These are phyloP conservation scores for Thraustochytrium sp. DNA, from an alignment of 352 stramenopile species.

Conservation along the genomic window DNA sequence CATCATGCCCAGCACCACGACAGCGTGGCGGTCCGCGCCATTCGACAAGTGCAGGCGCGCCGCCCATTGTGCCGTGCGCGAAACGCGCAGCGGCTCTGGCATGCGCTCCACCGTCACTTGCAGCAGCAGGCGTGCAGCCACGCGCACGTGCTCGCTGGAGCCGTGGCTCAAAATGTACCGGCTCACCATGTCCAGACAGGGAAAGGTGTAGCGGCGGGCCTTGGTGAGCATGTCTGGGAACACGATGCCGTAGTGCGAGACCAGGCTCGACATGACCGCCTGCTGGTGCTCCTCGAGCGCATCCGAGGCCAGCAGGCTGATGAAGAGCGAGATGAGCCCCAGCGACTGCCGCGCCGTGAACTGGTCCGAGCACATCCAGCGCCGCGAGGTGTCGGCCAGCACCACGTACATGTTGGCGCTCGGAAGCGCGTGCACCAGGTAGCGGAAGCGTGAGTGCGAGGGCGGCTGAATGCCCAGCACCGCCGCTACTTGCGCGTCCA, in stretches of 20 bases:
- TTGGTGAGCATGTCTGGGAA: slow-evolving; percentile 15
- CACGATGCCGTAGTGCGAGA: slow-evolving; percentile 37
- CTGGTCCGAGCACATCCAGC: not conserved
- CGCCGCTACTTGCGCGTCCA: not conserved
- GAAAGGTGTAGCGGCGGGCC: not conserved
- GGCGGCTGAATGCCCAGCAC: not conserved
- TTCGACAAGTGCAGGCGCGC: slow-evolving; percentile 20
- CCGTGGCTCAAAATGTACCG: not conserved
- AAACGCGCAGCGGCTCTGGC: not conserved
- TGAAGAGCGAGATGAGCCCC: slow-evolving; percentile 34
- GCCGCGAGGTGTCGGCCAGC: not conserved
- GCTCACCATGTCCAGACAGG: slow-evolving; percentile 15
- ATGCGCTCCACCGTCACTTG: slow-evolving; percentile 30
- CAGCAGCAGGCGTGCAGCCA: slow-evolving; percentile 12
- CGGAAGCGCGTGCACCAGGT: not conserved
- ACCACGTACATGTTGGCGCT: not conserved
- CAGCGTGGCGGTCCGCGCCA: not conserved
- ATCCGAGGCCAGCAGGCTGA: slow-evolving; percentile 14
- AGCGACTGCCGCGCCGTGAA: slow-evolving; percentile 28
- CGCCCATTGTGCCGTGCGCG: slow-evolving; percentile 9
- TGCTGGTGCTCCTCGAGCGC: slow-evolving; percentile 23
- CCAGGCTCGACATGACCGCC: slow-evolving; percentile 16
- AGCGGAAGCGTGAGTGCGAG: not conserved
- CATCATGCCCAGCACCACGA: slow-evolving; percentile 39
- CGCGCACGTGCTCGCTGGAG: slow-evolving; percentile 17